Evolutionary conservation across 306 rosid species (phyloP).

Genomic region (Amphicarpaea edgeworthii): DNA sequence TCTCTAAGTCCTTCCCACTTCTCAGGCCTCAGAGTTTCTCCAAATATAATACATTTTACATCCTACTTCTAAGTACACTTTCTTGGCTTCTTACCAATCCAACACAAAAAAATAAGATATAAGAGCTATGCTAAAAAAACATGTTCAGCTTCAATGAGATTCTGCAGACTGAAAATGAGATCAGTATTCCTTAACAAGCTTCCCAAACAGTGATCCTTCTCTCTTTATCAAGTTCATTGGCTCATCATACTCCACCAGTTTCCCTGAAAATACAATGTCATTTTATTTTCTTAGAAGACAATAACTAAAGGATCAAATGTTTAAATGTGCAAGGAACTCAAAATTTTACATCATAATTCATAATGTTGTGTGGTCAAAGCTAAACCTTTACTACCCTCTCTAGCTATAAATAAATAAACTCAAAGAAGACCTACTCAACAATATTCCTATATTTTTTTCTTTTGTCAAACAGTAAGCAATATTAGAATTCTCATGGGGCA

Average conservation of each 20-base stretch:
- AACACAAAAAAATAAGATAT: not conserved
- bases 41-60: too few species aligned
- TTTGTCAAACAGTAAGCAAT: not conserved
- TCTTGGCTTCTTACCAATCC: too few species aligned
- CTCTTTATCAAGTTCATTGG: conserved; percentile 77
- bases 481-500: too few species aligned
- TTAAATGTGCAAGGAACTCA: not conserved
- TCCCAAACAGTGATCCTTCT: conserved; percentile 82
- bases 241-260: conserved; percentile 83
- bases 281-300: conserved; percentile 4
- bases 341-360: not conserved
- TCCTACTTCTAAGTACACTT: too few species aligned
- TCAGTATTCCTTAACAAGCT: conserved; percentile 93
- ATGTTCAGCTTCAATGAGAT: conserved; percentile 48
- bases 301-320: conserved; percentile 15
- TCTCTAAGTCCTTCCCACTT: too few species aligned
- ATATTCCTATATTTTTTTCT: not conserved
- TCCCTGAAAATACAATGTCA: conserved; percentile 61
- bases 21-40: too few species aligned
- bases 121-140: not conserved
- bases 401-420: not conserved
- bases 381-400: not conserved
- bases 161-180: conserved; percentile 80
- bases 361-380: not conserved
- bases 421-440: not conserved